phyloP scores from a whole-genome alignment of 179 eudicot species.

The Patellifolia procumbens region DNA sequence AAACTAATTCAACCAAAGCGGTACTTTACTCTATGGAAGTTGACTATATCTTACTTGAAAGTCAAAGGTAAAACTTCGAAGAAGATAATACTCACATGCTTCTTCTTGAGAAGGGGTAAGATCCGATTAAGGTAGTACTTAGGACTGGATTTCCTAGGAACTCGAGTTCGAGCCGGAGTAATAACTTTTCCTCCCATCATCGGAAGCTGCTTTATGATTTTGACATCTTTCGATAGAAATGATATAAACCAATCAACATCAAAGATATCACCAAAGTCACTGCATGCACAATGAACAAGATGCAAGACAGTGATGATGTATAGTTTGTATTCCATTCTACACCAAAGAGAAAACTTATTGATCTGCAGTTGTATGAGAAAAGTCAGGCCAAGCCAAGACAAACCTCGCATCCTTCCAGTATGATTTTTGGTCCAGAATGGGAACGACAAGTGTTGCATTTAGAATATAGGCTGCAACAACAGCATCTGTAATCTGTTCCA shows the following conservation, averaged over 20 bases:
- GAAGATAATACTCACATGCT: slow-evolving; percentile 53
- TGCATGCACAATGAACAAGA: slow-evolving; percentile 38
- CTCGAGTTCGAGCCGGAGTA: slow-evolving; percentile 54
- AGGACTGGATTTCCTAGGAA: slow-evolving; percentile 70
- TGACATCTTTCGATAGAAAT: slow-evolving; percentile 65
- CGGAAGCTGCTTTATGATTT: slow-evolving; percentile 68
- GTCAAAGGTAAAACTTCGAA: background rate
- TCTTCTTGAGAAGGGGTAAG: slow-evolving; percentile 66
- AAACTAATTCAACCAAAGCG: background rate
- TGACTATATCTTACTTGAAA: background rate
- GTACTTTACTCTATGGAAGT: background rate
- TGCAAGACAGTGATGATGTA: background rate
- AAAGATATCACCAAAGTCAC: slow-evolving; percentile 75
- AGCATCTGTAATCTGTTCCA: slow-evolving; percentile 74
- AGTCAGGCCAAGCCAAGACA: slow-evolving; percentile 3
- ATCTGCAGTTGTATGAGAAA: background rate
- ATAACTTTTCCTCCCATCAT: slow-evolving; percentile 43
- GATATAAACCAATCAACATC: slow-evolving; percentile 70
- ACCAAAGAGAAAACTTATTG: background rate
- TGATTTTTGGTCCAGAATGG: slow-evolving; percentile 74
- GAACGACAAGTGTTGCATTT: slow-evolving; percentile 85
- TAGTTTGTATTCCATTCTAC: background rate
- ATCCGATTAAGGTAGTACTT: slow-evolving; percentile 60
- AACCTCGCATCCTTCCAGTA: slow-evolving; percentile 91
- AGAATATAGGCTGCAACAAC: slow-evolving; percentile 81